phyloP scores from a whole-genome alignment of 257 asterid genomes.

The Capsicum rhomboideum region DNA sequence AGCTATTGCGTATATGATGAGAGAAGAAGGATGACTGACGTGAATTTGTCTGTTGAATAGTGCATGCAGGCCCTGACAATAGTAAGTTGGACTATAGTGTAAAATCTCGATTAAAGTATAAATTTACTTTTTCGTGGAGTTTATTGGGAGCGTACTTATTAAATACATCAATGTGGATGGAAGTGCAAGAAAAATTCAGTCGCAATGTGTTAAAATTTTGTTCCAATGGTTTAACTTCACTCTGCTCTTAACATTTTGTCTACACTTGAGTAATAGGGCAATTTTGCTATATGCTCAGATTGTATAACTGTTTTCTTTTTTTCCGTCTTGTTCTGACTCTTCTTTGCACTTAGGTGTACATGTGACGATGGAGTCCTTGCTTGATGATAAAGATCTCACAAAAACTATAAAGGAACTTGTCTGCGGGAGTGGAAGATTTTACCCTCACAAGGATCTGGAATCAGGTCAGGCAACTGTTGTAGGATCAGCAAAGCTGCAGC shows the following conservation, averaged over 20 bases:
- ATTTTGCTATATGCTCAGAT: neutral
- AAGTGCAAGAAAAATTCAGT: neutral
- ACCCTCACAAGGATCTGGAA: conserved; percentile 27
- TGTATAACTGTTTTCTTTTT: neutral
- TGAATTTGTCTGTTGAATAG: neutral
- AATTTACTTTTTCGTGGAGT: neutral
- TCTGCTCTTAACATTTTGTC: neutral
- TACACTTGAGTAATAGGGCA: neutral
- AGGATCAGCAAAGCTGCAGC: conserved; percentile 22
- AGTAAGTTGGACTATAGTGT: neutral
- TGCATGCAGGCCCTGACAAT: neutral
- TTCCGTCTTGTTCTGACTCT: neutral
- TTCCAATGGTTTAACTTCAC: neutral
- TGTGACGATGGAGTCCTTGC: conserved; percentile 77
- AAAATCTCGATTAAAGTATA: neutral
- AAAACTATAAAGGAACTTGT: conserved; percentile 57
- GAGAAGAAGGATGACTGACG: neutral
- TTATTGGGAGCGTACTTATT: neutral
- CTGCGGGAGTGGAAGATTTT: conserved; percentile 65
- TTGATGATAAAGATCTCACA: conserved; percentile 55
- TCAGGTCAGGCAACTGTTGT: neutral
- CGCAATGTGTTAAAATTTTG: neutral
- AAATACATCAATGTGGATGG: neutral
- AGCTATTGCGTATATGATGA: neutral
- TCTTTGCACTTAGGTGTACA: conserved; percentile 54